Percentiles rank a stretch among this genome's conserved stretches.
phyloP scores from a whole-genome alignment of 352 stramenopile species.

The Pythium grandisporangium region DNA sequence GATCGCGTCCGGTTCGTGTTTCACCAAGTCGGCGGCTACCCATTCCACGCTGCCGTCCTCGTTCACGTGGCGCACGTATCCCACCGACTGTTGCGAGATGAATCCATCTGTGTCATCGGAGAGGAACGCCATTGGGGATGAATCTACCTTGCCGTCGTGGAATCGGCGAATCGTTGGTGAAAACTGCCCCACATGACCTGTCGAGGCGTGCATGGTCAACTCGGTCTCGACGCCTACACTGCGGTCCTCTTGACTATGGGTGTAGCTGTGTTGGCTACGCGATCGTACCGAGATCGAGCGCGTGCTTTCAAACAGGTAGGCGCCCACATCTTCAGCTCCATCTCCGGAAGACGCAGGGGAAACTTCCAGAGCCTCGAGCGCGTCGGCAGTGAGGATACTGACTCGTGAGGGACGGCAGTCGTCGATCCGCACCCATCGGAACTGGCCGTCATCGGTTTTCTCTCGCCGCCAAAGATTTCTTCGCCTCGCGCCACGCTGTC shows the following conservation, averaged over 20 bases:
- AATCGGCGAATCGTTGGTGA: constrained; percentile 50
- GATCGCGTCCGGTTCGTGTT: constrained; percentile 51
- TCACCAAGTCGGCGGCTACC: constrained; percentile 57
- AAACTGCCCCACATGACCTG: constrained; percentile 22
- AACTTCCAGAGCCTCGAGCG: constrained; percentile 8
- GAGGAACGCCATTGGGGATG: constrained; percentile 5
- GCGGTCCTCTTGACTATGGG: constrained; percentile 6
- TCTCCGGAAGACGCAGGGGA: constrained; percentile 1
- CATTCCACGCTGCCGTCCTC: constrained; percentile 58
- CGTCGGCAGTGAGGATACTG: constrained; percentile 39
- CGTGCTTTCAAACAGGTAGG: constrained; percentile 25
- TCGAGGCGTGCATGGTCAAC: constrained; percentile 43
- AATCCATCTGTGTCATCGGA: constrained; percentile 18
- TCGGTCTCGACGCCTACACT: constrained; percentile 57
- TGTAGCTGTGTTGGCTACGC: constrained; percentile 5
- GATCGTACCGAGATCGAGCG: constrained; percentile 1
- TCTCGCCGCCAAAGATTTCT: constrained; percentile 75
- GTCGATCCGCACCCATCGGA: constrained; percentile 66
- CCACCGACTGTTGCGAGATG: constrained; percentile 59
- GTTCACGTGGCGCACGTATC: constrained; percentile 70
- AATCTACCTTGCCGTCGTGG: constrained; percentile 13
- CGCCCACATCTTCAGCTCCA: constrained; percentile 15
- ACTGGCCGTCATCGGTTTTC: constrained; percentile 59
- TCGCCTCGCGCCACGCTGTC: constrained; percentile 56
- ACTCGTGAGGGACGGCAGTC: constrained; percentile 61